Base-by-base conservation (phyloP, 768 basidiomycete species). In the Imleria badia region DNA sequence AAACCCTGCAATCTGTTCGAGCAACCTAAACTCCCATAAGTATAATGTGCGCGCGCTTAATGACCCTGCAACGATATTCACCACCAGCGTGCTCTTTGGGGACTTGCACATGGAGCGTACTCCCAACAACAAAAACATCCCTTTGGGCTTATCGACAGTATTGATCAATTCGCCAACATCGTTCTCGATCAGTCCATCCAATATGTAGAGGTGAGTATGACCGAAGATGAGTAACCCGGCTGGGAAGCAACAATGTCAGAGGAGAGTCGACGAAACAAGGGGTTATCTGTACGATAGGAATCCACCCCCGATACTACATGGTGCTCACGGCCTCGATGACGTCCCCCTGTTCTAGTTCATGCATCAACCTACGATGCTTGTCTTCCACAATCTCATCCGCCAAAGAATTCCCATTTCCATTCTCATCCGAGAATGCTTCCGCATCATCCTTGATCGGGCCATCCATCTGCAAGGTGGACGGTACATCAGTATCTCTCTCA, bases 141-240 rank as follows among this genome's bases (percentile, higher is more conserved):
- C 83, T 61, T 83, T 82, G 0, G 92, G 91, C 1, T 92, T 92
- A 63, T 95, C 91, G 45, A 81, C 81, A 3, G 89, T 91, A 61
- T 94, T 90, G 41, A 97, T 87, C 29, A 97, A 83, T 66, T 94
- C 93, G 0, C 92, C 93, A 30, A 85, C 83, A n/a, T 87, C 84
- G 51, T 84, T 86, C 68, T 94, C 89, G 6, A 94, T 87, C 13
- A 97, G 75, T 2, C 93, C 93, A 60, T 98, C 94, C 15, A 96
- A 71, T 78, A 97, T 89, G 62, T 97, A 98, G 7, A 97, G 69
- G 62, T 94, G 90, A 2, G 84, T 86, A 42, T 80, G 81, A 13
- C 94, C 95, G 15, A 94, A 81, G 45, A 98, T 94, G 23, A 98
- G 76, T 9, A 97, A 77, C 1, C 95, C 94, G 52, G 94, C 93